These are phyloP conservation scores for Neolentinus lepideus DNA, from an alignment of 1,284 basidiomycete species.

Conservation along the genomic window DNA sequence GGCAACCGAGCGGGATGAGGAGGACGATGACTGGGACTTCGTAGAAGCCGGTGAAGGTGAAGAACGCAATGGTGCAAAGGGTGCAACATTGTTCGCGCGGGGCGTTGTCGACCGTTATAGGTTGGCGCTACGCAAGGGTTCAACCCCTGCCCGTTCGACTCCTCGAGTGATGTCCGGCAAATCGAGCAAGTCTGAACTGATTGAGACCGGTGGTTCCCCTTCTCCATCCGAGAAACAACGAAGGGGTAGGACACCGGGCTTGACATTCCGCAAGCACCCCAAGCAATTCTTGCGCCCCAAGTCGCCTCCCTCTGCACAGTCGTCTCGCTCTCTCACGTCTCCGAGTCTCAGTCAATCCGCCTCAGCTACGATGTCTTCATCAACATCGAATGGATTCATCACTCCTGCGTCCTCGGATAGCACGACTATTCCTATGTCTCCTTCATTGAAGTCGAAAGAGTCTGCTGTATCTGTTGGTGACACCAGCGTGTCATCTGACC, in stretches of 20 bases:
- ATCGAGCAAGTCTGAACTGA: slow-evolving; percentile 44
- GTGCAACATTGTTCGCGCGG: slow-evolving; percentile 72
- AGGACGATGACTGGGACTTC: slow-evolving; percentile 85
- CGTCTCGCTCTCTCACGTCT: slow-evolving; percentile 35
- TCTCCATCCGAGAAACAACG: slow-evolving; percentile 51
- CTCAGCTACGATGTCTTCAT: slow-evolving; percentile 42
- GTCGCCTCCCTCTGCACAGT: slow-evolving; percentile 50
- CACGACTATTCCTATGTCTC: slow-evolving; percentile 36
- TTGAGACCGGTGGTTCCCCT: slow-evolving; percentile 20
- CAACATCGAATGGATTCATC: slow-evolving; percentile 39
- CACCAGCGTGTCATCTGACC: slow-evolving; percentile 63
- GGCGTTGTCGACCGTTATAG: slow-evolving; percentile 79
- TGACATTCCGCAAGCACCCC: slow-evolving; percentile 67
- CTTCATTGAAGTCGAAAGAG: slow-evolving; percentile 73
- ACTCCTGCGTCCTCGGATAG: slow-evolving; percentile 52
- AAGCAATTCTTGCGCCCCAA: slow-evolving; percentile 64
- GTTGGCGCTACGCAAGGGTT: slow-evolving; percentile 70
- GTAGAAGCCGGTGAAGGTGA: slow-evolving; percentile 71
- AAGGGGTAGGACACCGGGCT: slow-evolving; percentile 54
- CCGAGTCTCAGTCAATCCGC: slow-evolving; percentile 37
- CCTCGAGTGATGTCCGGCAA: slow-evolving; percentile 44
- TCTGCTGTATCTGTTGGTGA: slow-evolving; percentile 64
- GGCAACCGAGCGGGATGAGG: slow-evolving; percentile 53
- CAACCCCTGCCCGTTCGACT: slow-evolving; percentile 43
- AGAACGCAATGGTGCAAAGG: slow-evolving; percentile 71